Percentiles rank a stretch among this genome's conserved stretches.
Evolutionary conservation across 306 rosid species (phyloP).

Genomic region (Prosopis cineraria): DNA sequence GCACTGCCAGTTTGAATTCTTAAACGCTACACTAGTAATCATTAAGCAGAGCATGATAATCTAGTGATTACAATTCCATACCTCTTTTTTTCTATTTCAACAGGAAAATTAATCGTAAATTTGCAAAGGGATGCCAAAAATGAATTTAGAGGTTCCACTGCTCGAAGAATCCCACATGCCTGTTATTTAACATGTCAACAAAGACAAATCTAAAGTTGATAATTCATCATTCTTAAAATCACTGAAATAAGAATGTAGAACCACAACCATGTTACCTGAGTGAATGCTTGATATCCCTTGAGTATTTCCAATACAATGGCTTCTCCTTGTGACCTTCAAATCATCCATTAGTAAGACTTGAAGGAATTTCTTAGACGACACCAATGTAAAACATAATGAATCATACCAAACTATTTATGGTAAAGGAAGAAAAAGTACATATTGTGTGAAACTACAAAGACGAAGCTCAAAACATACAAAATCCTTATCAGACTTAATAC

Average conservation of each 20-base stretch:
- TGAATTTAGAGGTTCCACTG: slow-evolving; percentile 91
- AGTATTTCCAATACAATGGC: slow-evolving; percentile 95
- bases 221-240: slow-evolving; percentile 9
- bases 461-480: background rate
- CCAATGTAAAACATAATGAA: background rate
- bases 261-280: slow-evolving; percentile 61
- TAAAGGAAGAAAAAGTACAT: background rate
- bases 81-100: slow-evolving; percentile 83
- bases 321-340: slow-evolving; percentile 94
- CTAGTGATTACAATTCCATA: slow-evolving; percentile 36
- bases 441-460: background rate
- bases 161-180: slow-evolving; percentile 98
- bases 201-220: slow-evolving; percentile 30
- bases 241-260: slow-evolving; percentile 6
- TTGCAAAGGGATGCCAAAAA: slow-evolving; percentile 98
- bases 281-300: slow-evolving; percentile 98
- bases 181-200: slow-evolving; percentile 41
- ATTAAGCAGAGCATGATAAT: slow-evolving; percentile 18
- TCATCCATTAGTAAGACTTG: slow-evolving; percentile 33
- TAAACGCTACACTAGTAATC: slow-evolving; percentile 28
- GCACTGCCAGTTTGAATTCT: slow-evolving; percentile 39
- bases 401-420: background rate
- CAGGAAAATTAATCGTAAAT: slow-evolving; percentile 89
- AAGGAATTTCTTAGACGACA: slow-evolving; percentile 21
- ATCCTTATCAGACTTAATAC: background rate